phyloP scores from a whole-genome alignment of 1,139 yeast genomes.

The Trichomonascaceae sp. region DNA sequence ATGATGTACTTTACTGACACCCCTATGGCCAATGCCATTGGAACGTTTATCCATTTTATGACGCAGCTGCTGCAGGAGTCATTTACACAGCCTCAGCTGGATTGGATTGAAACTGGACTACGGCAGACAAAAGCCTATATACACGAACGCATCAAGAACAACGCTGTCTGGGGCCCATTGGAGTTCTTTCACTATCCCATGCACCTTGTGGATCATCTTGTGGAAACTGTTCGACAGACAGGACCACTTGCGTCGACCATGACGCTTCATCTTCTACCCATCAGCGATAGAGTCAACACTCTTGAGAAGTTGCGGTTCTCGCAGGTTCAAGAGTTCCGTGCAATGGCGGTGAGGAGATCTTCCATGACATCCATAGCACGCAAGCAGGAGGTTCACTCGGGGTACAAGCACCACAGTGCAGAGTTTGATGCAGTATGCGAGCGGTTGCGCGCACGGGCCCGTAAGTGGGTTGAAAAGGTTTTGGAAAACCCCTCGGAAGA shows the following conservation, averaged over 20 bases:
- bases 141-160: background rate
- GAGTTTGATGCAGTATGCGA: too few relatives aligned
- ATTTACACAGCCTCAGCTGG: background rate
- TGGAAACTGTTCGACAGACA: background rate
- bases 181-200: background rate
- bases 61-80: background rate
- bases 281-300: too few relatives aligned
- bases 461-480: too few relatives aligned
- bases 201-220: background rate
- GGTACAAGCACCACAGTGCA: too few relatives aligned
- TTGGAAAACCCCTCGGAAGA: too few relatives aligned
- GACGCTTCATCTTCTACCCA: background rate
- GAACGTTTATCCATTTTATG: background rate
- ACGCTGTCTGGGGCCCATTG: background rate
- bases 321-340: too few relatives aligned
- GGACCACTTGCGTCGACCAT: background rate
- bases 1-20: background rate
- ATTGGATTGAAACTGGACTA: background rate
- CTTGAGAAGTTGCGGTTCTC: too few relatives aligned
- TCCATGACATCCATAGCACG: too few relatives aligned
- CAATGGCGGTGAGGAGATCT: too few relatives aligned
- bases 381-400: too few relatives aligned
- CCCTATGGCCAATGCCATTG: background rate
- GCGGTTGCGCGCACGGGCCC: too few relatives aligned
- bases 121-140: background rate